Percentiles rank a stretch among this genome's conserved stretches.
Conservation (phyloP, 805 yeast species). For the Starmerella kuoi region DNA sequence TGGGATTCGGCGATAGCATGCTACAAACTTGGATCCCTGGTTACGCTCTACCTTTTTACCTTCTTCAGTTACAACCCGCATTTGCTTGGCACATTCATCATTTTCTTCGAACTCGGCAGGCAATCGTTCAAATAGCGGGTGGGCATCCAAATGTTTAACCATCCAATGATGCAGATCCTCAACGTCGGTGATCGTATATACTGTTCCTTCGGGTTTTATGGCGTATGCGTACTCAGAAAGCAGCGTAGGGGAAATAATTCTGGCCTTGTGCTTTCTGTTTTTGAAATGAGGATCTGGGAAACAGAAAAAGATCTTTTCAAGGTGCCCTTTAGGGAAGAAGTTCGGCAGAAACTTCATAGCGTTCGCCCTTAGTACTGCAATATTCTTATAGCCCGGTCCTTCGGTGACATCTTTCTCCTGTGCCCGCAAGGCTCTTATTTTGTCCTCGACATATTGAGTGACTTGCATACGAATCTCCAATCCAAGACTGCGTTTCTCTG, state of each 20-base stretch:
- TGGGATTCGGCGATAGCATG: slow-evolving; percentile 45
- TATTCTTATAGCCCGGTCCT: slow-evolving; percentile 53
- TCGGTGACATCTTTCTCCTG: slow-evolving; percentile 30
- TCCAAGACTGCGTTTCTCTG: slow-evolving; percentile 67
- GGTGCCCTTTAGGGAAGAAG: slow-evolving; percentile 71
- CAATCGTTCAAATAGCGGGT: slow-evolving; percentile 80
- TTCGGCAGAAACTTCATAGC: slow-evolving; percentile 97
- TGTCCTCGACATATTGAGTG: slow-evolving; percentile 90
- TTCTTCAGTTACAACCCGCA: slow-evolving; percentile 92
- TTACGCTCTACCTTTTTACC: slow-evolving; percentile 93
- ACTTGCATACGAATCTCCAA: slow-evolving; percentile 98
- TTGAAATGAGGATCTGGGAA: slow-evolving; percentile 99
- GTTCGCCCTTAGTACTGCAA: slow-evolving; percentile 83
- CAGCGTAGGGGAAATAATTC: slow-evolving; percentile 83
- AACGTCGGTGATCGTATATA: slow-evolving; percentile 94
- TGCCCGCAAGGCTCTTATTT: slow-evolving; percentile 77
- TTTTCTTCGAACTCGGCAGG: slow-evolving; percentile 62
- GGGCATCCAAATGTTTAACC: slow-evolving; percentile 81
- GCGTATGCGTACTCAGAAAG: slow-evolving; percentile 87
- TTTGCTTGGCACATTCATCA: slow-evolving; percentile 73
- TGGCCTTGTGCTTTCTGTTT: slow-evolving; percentile 91
- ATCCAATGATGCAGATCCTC: slow-evolving; percentile 90
- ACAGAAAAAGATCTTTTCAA: slow-evolving; percentile 89
- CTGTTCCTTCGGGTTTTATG: slow-evolving; percentile 69
- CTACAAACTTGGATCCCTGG: slow-evolving; percentile 73